Conservation (phyloP, 2,329 filamentous ascomycete species). For the Xylariales sp. region DNA sequence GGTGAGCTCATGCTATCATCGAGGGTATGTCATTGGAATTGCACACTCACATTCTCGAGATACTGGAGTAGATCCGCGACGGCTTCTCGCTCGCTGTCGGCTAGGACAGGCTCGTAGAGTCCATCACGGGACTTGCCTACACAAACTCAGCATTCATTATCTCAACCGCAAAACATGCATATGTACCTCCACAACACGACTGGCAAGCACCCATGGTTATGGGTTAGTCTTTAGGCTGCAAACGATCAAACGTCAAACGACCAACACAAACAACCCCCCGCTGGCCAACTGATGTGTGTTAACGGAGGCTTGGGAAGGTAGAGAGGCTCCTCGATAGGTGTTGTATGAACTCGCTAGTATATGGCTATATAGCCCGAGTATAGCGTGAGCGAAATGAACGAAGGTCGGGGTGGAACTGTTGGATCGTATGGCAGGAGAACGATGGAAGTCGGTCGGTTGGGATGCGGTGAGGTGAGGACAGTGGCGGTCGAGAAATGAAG, state of each 20-base stretch:
- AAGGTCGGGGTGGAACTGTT: slow-evolving; percentile 5
- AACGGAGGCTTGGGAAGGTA: not conserved
- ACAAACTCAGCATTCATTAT: slow-evolving; percentile 47
- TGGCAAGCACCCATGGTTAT: slow-evolving; percentile 52
- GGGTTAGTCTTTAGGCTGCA: slow-evolving; percentile 31
- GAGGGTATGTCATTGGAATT: slow-evolving; percentile 9
- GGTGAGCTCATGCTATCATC: slow-evolving; percentile 47
- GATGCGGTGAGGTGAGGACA: slow-evolving; percentile 9
- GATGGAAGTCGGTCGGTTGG: slow-evolving; percentile 25
- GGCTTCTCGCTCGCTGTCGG: slow-evolving; percentile 95
- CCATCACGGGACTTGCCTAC: slow-evolving; percentile 81
- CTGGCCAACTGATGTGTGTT: slow-evolving; percentile 1
- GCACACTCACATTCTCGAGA: slow-evolving; percentile 85
- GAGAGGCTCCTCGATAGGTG: slow-evolving; percentile 11
- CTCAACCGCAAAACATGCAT: slow-evolving; percentile 21
- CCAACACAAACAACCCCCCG: slow-evolving; percentile 13
- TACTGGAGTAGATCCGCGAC: slow-evolving; percentile 95
- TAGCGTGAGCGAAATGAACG: slow-evolving; percentile 17
- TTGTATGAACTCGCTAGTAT: slow-evolving; percentile 23
- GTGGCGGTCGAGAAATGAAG: slow-evolving; percentile 14
- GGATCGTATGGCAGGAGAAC: slow-evolving; percentile 12
- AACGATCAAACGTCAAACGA: slow-evolving; percentile 1
- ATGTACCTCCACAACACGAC: slow-evolving; percentile 53
- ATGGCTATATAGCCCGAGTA: slow-evolving; percentile 11
- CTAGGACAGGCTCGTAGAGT: slow-evolving; percentile 86